Conservation (phyloP, 2,329 filamentous ascomycete species). For the Dothideomycetes sp. region DNA sequence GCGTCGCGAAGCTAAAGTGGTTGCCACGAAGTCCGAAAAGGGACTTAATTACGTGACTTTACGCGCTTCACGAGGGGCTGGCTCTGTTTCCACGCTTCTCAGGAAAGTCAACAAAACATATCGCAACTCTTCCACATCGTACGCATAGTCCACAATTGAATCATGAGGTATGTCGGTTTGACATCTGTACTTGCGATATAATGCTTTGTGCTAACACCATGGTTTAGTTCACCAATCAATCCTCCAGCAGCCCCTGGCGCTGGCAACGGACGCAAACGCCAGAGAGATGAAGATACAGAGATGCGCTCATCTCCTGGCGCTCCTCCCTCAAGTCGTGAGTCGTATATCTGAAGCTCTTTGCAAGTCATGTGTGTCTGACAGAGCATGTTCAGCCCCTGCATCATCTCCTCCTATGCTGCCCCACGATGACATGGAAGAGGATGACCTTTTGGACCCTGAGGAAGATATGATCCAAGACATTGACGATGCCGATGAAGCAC, state of each 20-base stretch:
- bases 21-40: no score
- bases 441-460: slow-evolving; percentile 63
- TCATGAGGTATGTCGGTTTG: neutral
- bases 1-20: no score
- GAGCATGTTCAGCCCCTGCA: slow-evolving; percentile 35
- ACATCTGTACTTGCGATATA: neutral
- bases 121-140: neutral
- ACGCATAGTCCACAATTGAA: no score
- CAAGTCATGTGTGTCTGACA: neutral
- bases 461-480: slow-evolving; percentile 56
- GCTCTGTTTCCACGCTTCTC: no score
- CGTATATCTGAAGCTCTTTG: neutral
- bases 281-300: slow-evolving; percentile 56
- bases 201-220: neutral
- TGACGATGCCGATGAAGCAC: slow-evolving; percentile 59
- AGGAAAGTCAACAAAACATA: slow-evolving; percentile 6
- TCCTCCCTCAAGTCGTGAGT: slow-evolving; percentile 56
- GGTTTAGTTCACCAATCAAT: slow-evolving; percentile 4
- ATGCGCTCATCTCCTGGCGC: slow-evolving; percentile 46
- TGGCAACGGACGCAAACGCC: slow-evolving; percentile 50
- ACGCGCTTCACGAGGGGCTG: no score
- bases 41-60: no score
- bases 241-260: slow-evolving; percentile 19
- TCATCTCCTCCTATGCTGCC: slow-evolving; percentile 58
- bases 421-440: slow-evolving; percentile 54